Evolutionary conservation across 2,329 filamentous ascomycete genomes (phyloP), one percentile per base, ranked within the genome.

Genomic region (Fusarium sp.): DNA sequence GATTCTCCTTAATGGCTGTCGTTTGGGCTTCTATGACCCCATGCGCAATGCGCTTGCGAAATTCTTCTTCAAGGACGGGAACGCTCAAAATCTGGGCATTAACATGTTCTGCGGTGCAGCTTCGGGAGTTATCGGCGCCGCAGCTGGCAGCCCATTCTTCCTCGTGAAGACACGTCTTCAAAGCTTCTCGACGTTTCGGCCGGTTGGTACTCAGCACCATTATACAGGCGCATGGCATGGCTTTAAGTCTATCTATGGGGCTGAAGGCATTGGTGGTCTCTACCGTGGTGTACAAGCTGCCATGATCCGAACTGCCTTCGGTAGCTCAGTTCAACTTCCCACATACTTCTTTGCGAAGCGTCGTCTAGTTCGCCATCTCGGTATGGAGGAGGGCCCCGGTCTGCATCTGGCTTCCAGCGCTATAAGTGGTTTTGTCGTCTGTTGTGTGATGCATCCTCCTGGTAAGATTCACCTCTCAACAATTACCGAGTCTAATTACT

Each of bases 261-360:
- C 83, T 5, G 96, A 98, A 80, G 96, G 96, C 4, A 76, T 95
- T 34, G 84, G 84, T 58, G 96, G 96, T 3, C 82, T 98, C 25
- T 99, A 98, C 82, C 88, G 96, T 61, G 96, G 96, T 61, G 93
- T 98, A 2, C 91, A 90, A 5, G 95, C 96, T 5, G 95, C 96
- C 24, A 98, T 98, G 93, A 93, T 99, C 68, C 88, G 96, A 63
- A 99, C 96, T 2, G 95, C 95, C 25, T 98, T 97, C 75, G 96
- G 96, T 53, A 97, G 93, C 81, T 96, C 94, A 8, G 96, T 98
- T 14, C 96, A 99, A 83, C 86, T 99, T 66, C 96, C 96, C 4
- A 99, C 96, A 38, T 99, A 99, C 81, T 99, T 98, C 83, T 96
- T 98, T 76, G 96, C 95, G 15, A 99, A 99, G 86, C 87, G 96